phyloP scores from a whole-genome alignment of 305 asterid genomes.

The Lippia alba region DNA sequence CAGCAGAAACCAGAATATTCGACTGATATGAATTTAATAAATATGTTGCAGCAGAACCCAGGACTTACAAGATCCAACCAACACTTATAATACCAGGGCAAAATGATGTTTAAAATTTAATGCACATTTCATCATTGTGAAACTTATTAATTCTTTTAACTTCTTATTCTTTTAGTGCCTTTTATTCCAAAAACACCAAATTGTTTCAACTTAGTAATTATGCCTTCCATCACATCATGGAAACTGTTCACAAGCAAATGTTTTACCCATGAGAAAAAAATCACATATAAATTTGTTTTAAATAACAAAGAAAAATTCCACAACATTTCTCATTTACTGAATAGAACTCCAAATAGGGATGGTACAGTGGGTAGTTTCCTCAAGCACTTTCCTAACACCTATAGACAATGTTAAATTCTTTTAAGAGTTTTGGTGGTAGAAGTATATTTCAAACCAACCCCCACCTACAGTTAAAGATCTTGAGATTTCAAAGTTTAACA shows the following conservation, averaged over 20 bases:
- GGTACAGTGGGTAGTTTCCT: background rate
- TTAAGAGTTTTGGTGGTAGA: background rate
- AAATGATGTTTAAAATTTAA: slow-evolving; percentile 7
- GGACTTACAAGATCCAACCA: slow-evolving; percentile 17
- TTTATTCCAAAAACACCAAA: slow-evolving; percentile 21
- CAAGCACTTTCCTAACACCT: slow-evolving; percentile 16
- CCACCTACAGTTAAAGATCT: background rate
- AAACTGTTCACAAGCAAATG: background rate
- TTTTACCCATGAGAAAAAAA: slow-evolving; percentile 7
- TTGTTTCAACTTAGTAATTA: background rate
- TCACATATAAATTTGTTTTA: background rate
- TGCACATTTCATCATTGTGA: background rate
- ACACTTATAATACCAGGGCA: slow-evolving; percentile 15
- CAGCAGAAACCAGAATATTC: slow-evolving; percentile 23
- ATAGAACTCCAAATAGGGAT: slow-evolving; percentile 4
- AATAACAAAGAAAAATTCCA: slow-evolving; percentile 9
- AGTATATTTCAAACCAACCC: slow-evolving; percentile 1
- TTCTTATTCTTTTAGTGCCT: background rate
- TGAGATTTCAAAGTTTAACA: background rate
- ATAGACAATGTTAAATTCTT: background rate
- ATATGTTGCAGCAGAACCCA: slow-evolving; percentile 12
- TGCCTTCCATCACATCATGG: slow-evolving; percentile 4
- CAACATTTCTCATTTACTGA: slow-evolving; percentile 10
- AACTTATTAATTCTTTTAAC: background rate
- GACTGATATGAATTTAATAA: slow-evolving; percentile 28